phyloP scores from a whole-genome alignment of 176 grass and related monocot genomes.

The Miscanthus lutarioriparius region DNA sequence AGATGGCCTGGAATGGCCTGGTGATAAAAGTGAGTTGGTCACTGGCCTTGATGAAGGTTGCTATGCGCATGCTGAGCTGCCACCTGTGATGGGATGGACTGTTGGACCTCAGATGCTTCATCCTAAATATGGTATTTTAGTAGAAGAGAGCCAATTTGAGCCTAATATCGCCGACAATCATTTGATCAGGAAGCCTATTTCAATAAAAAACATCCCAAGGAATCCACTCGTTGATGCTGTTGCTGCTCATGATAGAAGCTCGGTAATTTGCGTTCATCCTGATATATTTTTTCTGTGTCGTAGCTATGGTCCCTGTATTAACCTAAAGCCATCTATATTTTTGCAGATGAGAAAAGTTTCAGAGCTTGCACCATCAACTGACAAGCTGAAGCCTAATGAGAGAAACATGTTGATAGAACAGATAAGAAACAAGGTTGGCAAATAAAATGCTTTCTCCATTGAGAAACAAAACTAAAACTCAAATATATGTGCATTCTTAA shows the following conservation, averaged over 20 bases:
- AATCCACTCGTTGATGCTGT: conserved; percentile 96
- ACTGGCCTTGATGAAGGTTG: conserved; percentile 25
- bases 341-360: conserved; percentile 93
- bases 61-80: conserved; percentile 34
- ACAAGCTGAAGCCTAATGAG: conserved; percentile 50
- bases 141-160: conserved; percentile 52
- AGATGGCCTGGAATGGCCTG: not conserved
- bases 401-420: conserved; percentile 92
- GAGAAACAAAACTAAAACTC: not conserved
- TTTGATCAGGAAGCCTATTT: conserved; percentile 58
- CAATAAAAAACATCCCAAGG: conserved; percentile 76
- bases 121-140: conserved; percentile 62
- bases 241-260: conserved; percentile 95
- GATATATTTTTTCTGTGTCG: not conserved
- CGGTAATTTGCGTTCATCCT: conserved; percentile 38
- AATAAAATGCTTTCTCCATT: conserved; percentile 5
- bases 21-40: conserved; percentile 21
- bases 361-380: conserved; percentile 48
- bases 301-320: conserved; percentile 22
- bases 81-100: conserved; percentile 54
- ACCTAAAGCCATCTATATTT: conserved; percentile 30
- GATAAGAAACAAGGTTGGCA: conserved; percentile 87
- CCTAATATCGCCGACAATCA: conserved; percentile 47
- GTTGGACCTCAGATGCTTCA: conserved; percentile 67
- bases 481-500: not conserved